Conservation (phyloP, 768 basidiomycete species). For the Amanita rubescens region DNA sequence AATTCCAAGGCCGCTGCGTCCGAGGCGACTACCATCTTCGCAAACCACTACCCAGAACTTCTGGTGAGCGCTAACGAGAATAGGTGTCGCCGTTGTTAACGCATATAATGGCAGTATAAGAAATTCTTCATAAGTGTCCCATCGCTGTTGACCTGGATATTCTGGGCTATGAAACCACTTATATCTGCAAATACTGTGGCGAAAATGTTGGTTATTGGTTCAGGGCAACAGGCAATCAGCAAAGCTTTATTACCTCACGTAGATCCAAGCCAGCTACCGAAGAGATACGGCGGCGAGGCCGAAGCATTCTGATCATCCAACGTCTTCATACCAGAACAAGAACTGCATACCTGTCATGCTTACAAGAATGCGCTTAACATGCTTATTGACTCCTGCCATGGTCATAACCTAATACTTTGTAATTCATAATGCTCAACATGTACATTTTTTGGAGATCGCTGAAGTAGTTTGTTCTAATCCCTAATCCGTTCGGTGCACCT, state of each 20-base stretch:
- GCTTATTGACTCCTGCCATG: too few species aligned
- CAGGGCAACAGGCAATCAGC: constrained; percentile 48
- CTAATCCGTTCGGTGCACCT: too few species aligned
- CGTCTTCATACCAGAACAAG: neutral
- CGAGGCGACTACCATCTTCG: constrained; percentile 69
- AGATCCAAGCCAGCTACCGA: constrained; percentile 50
- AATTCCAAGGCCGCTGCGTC: constrained; percentile 73
- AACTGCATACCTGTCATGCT: too few species aligned
- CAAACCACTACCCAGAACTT: constrained; percentile 73
- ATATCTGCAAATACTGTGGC: constrained; percentile 66
- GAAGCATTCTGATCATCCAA: constrained; percentile 40
- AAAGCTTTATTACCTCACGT: constrained; percentile 55
- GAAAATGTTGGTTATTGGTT: constrained; percentile 76
- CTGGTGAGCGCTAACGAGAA: constrained; percentile 35
- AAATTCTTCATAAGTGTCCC: constrained; percentile 86
- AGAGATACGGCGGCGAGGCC: constrained; percentile 63
- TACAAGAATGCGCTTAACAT: too few species aligned
- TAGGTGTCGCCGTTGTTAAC: neutral
- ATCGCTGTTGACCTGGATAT: constrained; percentile 69
- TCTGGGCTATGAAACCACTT: constrained; percentile 76
- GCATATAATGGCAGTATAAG: constrained; percentile 36
- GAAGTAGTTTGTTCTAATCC: too few species aligned
- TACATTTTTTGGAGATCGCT: too few species aligned
- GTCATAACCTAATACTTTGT: too few species aligned
- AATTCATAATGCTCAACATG: too few species aligned